A percentile compares a stretch with the other conserved stretches of the same genome.
These are phyloP conservation scores for Papiliotrema nemorosa DNA, from an alignment of 1,284 basidiomycete species.

Conservation along the genomic window DNA sequence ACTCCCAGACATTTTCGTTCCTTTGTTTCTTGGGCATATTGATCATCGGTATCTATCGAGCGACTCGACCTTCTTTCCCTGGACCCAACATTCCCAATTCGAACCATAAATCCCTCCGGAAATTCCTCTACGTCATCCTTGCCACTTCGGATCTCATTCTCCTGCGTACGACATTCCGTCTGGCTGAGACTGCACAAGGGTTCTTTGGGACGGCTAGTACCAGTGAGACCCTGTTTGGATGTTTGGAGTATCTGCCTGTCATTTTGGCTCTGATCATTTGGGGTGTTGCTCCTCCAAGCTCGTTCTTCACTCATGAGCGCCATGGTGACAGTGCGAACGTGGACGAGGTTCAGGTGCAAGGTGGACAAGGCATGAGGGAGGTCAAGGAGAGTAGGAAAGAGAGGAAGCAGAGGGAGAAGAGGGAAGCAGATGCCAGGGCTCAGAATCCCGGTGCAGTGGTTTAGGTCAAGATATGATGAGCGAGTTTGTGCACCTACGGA, in stretches of 20 bases:
- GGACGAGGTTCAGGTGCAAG: not conserved
- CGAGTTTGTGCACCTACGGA: too few species aligned
- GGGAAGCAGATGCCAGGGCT: not conserved
- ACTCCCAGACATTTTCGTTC: slow-evolving; percentile 40
- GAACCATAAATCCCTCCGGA: slow-evolving; percentile 9
- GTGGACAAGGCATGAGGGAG: not conserved
- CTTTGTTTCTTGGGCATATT: slow-evolving; percentile 40
- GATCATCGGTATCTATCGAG: slow-evolving; percentile 20
- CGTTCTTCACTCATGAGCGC: not conserved
- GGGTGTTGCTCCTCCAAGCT: slow-evolving; percentile 22
- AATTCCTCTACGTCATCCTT: slow-evolving; percentile 33
- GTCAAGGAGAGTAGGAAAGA: not conserved
- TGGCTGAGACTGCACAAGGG: slow-evolving; percentile 50
- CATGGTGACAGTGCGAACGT: not conserved
- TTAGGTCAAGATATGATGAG: too few species aligned
- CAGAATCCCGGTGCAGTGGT: too few species aligned
- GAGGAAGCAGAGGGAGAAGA: not conserved
- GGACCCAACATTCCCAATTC: not conserved
- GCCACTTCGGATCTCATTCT: slow-evolving; percentile 39
- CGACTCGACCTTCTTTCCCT: not conserved
- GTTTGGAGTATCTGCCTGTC: slow-evolving; percentile 48
- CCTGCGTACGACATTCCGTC: slow-evolving; percentile 47
- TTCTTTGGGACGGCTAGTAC: slow-evolving; percentile 44
- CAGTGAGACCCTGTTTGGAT: slow-evolving; percentile 44
- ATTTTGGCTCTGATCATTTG: slow-evolving; percentile 43